Conservation (phyloP, 768 basidiomycete genomes). For the Phaffia tasmanica region DNA sequence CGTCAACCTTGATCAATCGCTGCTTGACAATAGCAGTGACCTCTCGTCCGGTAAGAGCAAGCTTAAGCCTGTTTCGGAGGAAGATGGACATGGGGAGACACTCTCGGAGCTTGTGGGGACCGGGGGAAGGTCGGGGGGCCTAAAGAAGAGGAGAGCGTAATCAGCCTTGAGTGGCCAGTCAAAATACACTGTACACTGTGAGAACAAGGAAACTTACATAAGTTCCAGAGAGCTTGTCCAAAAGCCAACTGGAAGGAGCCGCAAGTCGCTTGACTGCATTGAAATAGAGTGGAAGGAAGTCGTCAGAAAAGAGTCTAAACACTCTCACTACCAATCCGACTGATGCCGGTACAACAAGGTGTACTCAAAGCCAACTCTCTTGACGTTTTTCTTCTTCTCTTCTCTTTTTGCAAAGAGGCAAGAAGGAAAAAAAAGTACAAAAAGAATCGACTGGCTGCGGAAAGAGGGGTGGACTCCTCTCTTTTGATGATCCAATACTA, state of each 20-base stretch:
- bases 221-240: conserved; percentile 72
- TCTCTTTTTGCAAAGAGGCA: neutral
- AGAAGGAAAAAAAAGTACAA: neutral
- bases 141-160: conserved; percentile 17
- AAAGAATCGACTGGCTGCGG: neutral
- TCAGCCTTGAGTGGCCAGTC: conserved; percentile 35
- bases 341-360: neutral
- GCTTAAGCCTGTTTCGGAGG: conserved; percentile 98
- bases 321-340: conserved; percentile 2
- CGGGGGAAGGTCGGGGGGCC: conserved; percentile 94
- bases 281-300: neutral
- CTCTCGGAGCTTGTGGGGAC: conserved; percentile 98
- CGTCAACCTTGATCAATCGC: conserved; percentile 95
- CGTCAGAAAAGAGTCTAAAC: neutral
- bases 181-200: neutral
- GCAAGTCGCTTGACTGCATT: conserved; percentile 70
- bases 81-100: conserved; percentile 93
- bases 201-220: conserved; percentile 35
- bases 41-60: conserved; percentile 92
- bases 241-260: conserved; percentile 99
- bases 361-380: too few relatives aligned
- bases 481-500: conserved; percentile 6
- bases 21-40: conserved; percentile 90
- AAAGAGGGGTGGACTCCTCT: neutral
- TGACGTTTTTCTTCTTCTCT: too few relatives aligned